Evolutionary conservation across 768 basidiomycete species (phyloP), one percentile per base, ranked within the genome.

Genomic region (Russula sp.): DNA sequence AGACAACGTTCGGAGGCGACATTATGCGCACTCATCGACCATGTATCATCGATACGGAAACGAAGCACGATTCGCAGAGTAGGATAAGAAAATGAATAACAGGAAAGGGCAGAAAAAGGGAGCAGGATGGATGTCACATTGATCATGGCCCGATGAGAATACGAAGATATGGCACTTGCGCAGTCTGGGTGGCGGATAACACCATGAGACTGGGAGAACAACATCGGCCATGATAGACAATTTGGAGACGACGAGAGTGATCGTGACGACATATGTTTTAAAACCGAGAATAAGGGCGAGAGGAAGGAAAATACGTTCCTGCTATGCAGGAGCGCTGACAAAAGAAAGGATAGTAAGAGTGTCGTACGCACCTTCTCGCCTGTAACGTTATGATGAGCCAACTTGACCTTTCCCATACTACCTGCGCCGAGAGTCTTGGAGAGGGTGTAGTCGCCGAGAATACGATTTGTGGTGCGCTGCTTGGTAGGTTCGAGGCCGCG

Each of bases 351-450:
- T 95, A 67, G 13, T 2, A 49, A 14, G 16, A 22, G n/a, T 0
- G 36, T 30, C 24, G 22, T 24, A 26, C 85, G 69, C 70, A 95
- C 96, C 86, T 95, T 96, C 77, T 98, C 95, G 30, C 90, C 91
- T 1, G 92, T 90, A 67, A 86, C 72, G 65, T 89, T 90, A 75
- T 95, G 92, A 22, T 88, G 88, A 3, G 93, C 96, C 13, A 98
- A 84, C 80, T 98, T 99, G 72, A 99, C 96, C 76, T 98, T 98
- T 69, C 96, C 96, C 96, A 99, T 99, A 74, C 91, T 94, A 42
- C 96, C 96, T 24, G 95, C 96, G 28, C 96, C 96, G 48, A 99
- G 82, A 5, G 96, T 97, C 83, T 98, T 98, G 72, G 90, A 90
- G 69, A 99, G 84, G 65, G 91, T 91, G 79, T 97, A 99, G 74